Evolutionary conservation across 768 basidiomycete species (phyloP).

Genomic region (Lyophyllum semitale): DNA sequence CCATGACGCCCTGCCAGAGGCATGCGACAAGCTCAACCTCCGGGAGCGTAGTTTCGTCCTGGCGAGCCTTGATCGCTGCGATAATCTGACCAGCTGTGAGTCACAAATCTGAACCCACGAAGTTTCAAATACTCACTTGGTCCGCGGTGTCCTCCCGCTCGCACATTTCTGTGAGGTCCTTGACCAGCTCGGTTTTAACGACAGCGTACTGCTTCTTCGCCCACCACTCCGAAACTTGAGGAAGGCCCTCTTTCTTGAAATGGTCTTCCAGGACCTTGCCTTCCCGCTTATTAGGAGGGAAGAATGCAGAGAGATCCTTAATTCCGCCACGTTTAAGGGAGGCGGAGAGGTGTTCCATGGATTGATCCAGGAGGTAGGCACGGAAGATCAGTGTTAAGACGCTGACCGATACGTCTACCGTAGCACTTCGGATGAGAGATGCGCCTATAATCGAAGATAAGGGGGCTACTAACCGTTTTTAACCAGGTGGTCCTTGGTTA

Average conservation of each 20-base stretch:
- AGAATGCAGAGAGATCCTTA: conserved; percentile 84
- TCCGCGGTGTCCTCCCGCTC: conserved; percentile 70
- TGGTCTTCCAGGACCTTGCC: conserved; percentile 77
- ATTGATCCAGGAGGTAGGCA: conserved; percentile 77
- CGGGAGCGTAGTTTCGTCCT: conserved; percentile 81
- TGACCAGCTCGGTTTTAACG: conserved; percentile 76
- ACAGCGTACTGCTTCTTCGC: conserved; percentile 85
- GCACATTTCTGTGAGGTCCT: conserved; percentile 67
- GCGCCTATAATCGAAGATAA: background rate
- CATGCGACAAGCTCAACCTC: conserved; percentile 84
- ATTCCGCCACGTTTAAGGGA: conserved; percentile 84
- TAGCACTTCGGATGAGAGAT: conserved; percentile 4
- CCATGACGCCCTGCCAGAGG: conserved; percentile 92
- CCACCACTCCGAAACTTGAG: conserved; percentile 91
- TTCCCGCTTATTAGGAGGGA: conserved; percentile 82
- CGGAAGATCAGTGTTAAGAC: conserved; percentile 81
- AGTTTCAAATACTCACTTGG: conserved; percentile 47
- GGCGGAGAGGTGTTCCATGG: conserved; percentile 86
- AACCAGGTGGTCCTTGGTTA: conserved; percentile 92
- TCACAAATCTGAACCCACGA: conserved; percentile 3
- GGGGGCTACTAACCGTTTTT: conserved; percentile 74
- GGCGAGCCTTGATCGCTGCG: conserved; percentile 65
- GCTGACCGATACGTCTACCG: conserved; percentile 73
- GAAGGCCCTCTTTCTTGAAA: conserved; percentile 79
- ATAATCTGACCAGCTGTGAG: conserved; percentile 59